Conservation (phyloP, 2,329 filamentous ascomycete genomes). For the Talaromyces sp. region DNA sequence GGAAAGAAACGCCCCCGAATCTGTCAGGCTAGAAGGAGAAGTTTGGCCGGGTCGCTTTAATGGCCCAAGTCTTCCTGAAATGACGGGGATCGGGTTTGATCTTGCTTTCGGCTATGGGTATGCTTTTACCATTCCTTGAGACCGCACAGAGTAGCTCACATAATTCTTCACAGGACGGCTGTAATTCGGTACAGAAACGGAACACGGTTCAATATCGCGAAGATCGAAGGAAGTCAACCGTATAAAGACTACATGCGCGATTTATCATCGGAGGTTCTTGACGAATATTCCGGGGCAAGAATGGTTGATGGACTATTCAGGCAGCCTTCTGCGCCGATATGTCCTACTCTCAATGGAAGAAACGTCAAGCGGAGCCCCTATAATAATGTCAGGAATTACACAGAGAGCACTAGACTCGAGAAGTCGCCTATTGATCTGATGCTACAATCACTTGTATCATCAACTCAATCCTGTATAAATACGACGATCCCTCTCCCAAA, state of each 20-base stretch:
- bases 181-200: not conserved
- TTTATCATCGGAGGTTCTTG: not conserved
- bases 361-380: not conserved
- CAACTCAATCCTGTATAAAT: not conserved
- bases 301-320: not conserved
- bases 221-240: not conserved
- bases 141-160: not conserved
- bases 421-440: not conserved
- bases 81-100: not conserved
- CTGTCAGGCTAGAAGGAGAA: not conserved
- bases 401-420: not conserved
- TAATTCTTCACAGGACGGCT: not conserved
- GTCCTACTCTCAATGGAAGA: not conserved
- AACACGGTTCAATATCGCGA: not conserved
- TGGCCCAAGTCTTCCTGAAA: not conserved
- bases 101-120: not conserved
- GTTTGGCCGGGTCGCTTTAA: not conserved
- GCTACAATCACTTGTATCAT: not conserved
- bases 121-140: not conserved
- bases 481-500: not conserved
- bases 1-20: not conserved
- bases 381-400: not conserved
- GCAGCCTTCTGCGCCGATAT: not conserved
- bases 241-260: not conserved
- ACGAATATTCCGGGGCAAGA: not conserved